phyloP scores from a whole-genome alignment of 192 early-diverging fungal species.

The Backusella psychrophila region DNA sequence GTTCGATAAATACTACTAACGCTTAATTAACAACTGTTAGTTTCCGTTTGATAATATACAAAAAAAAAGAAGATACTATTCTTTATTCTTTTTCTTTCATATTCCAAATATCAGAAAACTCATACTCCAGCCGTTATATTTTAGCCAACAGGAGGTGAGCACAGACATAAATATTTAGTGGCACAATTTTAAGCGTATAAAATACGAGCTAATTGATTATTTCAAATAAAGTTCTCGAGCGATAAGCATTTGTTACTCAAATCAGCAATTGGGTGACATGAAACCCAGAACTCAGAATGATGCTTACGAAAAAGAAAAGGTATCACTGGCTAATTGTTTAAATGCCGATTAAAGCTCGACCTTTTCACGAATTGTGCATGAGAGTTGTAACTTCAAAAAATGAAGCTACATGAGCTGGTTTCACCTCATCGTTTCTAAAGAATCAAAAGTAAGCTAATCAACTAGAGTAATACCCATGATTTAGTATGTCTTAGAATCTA shows the following conservation, averaged over 20 bases:
- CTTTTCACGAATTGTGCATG: constrained; percentile 1
- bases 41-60: neutral
- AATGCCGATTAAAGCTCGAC: neutral
- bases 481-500: neutral
- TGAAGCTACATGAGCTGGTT: neutral
- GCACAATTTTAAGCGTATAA: neutral
- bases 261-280: neutral
- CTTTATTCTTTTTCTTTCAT: neutral
- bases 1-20: neutral
- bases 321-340: neutral
- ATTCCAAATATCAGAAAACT: neutral
- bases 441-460: neutral
- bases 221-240: constrained; percentile 3
- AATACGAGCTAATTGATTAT: neutral
- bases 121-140: neutral
- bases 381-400: neutral
- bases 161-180: neutral
- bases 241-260: neutral
- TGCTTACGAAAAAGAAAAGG: neutral
- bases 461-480: neutral
- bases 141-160: neutral
- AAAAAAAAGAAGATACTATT: neutral
- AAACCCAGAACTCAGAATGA: constrained; percentile 6
- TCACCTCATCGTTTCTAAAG: neutral
- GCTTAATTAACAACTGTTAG: neutral